Conservation (phyloP, 345 rosid genomes). For the Acer campestre region DNA sequence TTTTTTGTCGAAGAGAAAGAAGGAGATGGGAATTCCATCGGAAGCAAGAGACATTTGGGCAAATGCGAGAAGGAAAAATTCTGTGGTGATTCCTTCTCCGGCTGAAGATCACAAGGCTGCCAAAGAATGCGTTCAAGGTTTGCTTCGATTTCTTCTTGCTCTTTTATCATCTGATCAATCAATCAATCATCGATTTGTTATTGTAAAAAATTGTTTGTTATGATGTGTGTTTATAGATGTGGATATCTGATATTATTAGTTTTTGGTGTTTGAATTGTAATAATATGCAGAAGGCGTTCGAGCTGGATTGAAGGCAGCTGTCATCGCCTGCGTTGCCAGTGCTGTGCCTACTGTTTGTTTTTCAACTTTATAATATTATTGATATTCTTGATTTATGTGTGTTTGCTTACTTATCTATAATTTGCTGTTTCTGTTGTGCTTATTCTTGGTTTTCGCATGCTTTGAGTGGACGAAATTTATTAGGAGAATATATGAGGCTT, state of each 20-base stretch:
- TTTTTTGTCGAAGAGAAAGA: too few relatives aligned
- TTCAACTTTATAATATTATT: background rate
- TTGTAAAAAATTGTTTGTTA: background rate
- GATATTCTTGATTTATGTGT: background rate
- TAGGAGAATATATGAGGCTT: background rate
- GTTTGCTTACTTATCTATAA: background rate
- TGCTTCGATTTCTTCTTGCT: background rate
- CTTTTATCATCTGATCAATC: background rate
- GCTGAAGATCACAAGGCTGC: slow-evolving; percentile 36
- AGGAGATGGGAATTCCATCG: slow-evolving; percentile 36
- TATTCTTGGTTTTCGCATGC: background rate
- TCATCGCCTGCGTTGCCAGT: slow-evolving; percentile 36
- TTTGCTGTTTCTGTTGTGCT: background rate
- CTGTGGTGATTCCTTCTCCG: slow-evolving; percentile 41
- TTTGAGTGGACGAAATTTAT: background rate
- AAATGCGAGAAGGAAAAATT: slow-evolving; percentile 10
- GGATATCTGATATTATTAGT: background rate
- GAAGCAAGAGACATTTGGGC: slow-evolving; percentile 29
- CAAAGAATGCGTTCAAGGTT: slow-evolving; percentile 39
- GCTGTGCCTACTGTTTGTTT: slow-evolving; percentile 60
- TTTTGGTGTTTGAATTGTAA: background rate
- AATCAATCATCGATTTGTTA: background rate
- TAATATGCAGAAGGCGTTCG: slow-evolving; percentile 51
- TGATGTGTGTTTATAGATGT: background rate
- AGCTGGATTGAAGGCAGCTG: slow-evolving; percentile 68